Conservation (phyloP, 1,284 basidiomycete genomes). For the Apiotrichum akiyoshidainum region DNA sequence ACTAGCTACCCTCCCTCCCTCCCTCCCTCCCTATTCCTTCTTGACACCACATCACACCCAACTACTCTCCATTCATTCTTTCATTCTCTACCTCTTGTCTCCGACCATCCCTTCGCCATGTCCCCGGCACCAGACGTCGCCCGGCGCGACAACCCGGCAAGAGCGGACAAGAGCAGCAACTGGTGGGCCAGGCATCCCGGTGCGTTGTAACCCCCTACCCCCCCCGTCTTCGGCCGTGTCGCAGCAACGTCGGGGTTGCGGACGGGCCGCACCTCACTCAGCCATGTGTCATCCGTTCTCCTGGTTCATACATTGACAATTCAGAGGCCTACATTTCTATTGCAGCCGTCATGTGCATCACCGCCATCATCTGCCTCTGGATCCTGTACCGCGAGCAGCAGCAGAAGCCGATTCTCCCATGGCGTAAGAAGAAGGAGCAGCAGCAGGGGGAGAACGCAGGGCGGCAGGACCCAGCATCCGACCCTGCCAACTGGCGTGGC, state of each 20-base stretch:
- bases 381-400: constrained; percentile 7
- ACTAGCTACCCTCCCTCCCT: neutral
- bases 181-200: constrained; percentile 12
- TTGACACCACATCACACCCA: neutral
- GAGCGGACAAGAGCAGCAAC: neutral
- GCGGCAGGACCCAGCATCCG: neutral
- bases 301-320: neutral
- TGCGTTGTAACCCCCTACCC: neutral
- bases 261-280: too few species aligned
- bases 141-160: neutral
- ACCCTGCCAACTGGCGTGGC: neutral
- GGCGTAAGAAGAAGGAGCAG: constrained; percentile 4
- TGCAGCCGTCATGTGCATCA: constrained; percentile 4
- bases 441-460: too few species aligned
- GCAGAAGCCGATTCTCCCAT: neutral
- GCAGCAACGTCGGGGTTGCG: too few species aligned
- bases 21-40: neutral
- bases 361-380: constrained; percentile 1
- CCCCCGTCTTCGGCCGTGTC: neutral
- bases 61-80: neutral
- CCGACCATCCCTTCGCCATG: too few species aligned
- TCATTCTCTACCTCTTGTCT: too few species aligned
- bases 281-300: too few species aligned
- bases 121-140: too few species aligned
- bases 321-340: constrained; percentile 6